Conservation (phyloP, 257 asterid species). For the Petunia secreta region DNA sequence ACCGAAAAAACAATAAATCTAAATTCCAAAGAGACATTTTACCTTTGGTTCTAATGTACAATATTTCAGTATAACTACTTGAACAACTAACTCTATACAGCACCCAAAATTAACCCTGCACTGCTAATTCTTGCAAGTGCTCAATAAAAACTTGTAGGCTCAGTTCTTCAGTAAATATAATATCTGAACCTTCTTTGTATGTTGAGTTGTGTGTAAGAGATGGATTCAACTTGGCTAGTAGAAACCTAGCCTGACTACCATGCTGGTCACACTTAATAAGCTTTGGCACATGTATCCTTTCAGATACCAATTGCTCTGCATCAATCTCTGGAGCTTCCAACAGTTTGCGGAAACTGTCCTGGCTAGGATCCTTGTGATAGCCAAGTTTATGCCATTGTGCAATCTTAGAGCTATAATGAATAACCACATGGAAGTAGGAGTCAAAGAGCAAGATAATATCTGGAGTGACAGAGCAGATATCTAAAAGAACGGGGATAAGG, state of each 20-base stretch:
- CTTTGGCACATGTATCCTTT: conserved; percentile 84
- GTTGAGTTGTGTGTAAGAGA: conserved; percentile 78
- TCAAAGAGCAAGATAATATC: conserved; percentile 90
- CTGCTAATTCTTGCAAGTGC: conserved; percentile 86
- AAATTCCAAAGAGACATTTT: neutral
- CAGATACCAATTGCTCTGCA: conserved; percentile 73
- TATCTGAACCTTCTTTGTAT: conserved; percentile 55
- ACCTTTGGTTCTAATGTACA: conserved; percentile 32
- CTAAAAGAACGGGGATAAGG: conserved; percentile 79
- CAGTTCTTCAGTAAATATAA: conserved; percentile 83
- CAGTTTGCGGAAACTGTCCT: conserved; percentile 73
- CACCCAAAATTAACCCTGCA: conserved; percentile 61
- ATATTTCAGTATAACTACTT: conserved; percentile 6
- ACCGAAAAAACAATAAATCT: neutral
- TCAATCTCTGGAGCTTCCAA: conserved; percentile 89
- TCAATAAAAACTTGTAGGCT: conserved; percentile 85
- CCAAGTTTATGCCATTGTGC: conserved; percentile 91
- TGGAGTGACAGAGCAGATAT: conserved; percentile 73
- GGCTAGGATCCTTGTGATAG: conserved; percentile 70
- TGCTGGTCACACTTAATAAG: conserved; percentile 90
- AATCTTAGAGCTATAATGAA: conserved; percentile 88
- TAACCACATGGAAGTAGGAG: conserved; percentile 77
- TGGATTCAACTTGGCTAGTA: conserved; percentile 89
- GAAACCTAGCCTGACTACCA: conserved; percentile 93
- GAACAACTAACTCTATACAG: conserved; percentile 22